A percentile compares a stretch with the other conserved stretches of the same genome.
These are phyloP conservation scores for Chrysoporthe puriensis DNA, from an alignment of 2,329 filamentous ascomycete genomes.

Conservation along the genomic window DNA sequence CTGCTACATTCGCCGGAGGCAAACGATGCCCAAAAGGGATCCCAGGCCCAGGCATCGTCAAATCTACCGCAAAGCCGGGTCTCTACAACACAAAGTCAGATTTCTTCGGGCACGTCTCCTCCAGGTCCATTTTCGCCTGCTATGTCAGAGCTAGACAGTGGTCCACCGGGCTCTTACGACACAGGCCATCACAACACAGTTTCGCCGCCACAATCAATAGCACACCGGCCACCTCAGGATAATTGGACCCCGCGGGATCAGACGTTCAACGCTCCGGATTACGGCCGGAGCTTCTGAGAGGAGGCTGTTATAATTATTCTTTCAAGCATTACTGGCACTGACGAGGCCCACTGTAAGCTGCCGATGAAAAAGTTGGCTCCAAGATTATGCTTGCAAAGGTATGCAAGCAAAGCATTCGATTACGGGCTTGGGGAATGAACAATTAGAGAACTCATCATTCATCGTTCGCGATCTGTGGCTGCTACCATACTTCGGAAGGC, in stretches of 20 bases:
- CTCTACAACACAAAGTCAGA: background rate
- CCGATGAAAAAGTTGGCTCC: background rate
- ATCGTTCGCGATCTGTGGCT: no score
- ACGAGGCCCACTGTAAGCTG: background rate
- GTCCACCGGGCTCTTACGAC: background rate
- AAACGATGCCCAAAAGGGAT: background rate
- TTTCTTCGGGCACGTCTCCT: background rate
- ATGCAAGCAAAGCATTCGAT: background rate
- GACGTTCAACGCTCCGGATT: no score
- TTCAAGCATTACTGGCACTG: background rate
- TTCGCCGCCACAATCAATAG: background rate
- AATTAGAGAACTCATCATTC: no score
- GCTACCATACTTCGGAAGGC: no score
- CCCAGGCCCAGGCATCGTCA: background rate
- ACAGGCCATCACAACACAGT: background rate
- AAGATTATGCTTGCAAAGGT: background rate
- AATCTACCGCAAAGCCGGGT: background rate
- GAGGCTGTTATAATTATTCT: background rate
- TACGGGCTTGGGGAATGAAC: no score
- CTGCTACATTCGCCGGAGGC: background rate
- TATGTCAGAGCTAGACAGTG: constrained; percentile 8
- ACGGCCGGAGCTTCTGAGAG: background rate
- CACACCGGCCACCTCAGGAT: background rate
- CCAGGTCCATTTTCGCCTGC: background rate
- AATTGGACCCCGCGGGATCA: background rate